Evolutionary conservation across 768 basidiomycete species (phyloP).

Genomic region (Asterophora lycoperdoides): DNA sequence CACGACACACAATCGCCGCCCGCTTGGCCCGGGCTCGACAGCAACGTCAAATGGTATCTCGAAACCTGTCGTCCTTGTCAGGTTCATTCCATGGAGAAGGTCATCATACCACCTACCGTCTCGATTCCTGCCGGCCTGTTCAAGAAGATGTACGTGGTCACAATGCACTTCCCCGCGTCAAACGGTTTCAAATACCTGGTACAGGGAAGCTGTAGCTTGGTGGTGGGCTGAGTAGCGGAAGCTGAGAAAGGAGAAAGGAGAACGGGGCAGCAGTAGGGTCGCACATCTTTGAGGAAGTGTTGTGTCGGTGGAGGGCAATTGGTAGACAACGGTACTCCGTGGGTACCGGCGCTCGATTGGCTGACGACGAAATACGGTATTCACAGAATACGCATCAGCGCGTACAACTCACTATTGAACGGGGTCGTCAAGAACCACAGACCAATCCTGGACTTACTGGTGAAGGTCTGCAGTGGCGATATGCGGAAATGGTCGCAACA

Average conservation of each 20-base stretch:
- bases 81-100: constrained; percentile 15
- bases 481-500: constrained; percentile 28
- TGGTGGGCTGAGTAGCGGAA: constrained; percentile 20
- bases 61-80: constrained; percentile 32
- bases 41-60: constrained; percentile 28
- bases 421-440: constrained; percentile 31
- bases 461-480: constrained; percentile 27
- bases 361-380: constrained; percentile 27
- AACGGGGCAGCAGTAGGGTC: constrained; percentile 16
- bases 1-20: neutral
- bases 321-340: constrained; percentile 31
- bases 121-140: constrained; percentile 23
- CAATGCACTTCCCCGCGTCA: constrained; percentile 23
- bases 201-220: constrained; percentile 22
- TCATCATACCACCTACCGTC: constrained; percentile 26
- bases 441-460: constrained; percentile 21
- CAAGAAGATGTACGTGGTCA: constrained; percentile 23
- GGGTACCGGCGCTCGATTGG: constrained; percentile 20
- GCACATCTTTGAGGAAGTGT: constrained; percentile 26
- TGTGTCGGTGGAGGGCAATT: constrained; percentile 36
- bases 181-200: constrained; percentile 21
- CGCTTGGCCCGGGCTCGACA: constrained; percentile 18
- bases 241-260: constrained; percentile 19
- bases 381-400: constrained; percentile 34
- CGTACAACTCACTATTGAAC: constrained; percentile 41